phyloP scores from a whole-genome alignment of 768 basidiomycete genomes.

The Termitomyces sp. region DNA sequence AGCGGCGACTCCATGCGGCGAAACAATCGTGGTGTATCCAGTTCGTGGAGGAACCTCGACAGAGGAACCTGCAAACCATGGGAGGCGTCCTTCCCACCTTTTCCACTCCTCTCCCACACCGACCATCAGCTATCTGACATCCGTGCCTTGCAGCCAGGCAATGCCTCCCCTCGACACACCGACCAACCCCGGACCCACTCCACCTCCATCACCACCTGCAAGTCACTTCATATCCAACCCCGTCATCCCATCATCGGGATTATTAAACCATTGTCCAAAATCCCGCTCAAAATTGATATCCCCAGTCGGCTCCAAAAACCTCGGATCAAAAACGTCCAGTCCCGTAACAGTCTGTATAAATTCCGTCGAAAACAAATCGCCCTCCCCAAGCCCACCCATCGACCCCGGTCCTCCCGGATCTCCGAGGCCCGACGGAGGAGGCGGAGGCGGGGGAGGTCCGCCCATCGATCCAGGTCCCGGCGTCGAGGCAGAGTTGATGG shows the following conservation, averaged over 20 bases:
- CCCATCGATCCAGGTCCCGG: constrained; percentile 3
- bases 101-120: neutral
- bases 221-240: constrained; percentile 17
- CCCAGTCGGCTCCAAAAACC: constrained; percentile 38
- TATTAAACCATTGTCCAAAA: constrained; percentile 75
- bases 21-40: neutral
- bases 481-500: constrained; percentile 5
- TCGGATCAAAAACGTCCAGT: constrained; percentile 36
- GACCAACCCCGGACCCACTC: neutral
- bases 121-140: neutral
- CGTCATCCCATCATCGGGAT: constrained; percentile 38
- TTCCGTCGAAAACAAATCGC: constrained; percentile 26
- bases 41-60: neutral
- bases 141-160: neutral
- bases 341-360: constrained; percentile 40
- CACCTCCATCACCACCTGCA: neutral
- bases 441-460: constrained; percentile 17
- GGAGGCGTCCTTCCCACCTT: neutral
- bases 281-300: constrained; percentile 67
- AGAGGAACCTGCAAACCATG: neutral
- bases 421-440: constrained; percentile 16
- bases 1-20: neutral
- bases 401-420: constrained; percentile 8
- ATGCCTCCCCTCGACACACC: neutral
- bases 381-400: constrained; percentile 1